phyloP scores from a whole-genome alignment of 768 basidiomycete species.

The Cytidiella melzeri region DNA sequence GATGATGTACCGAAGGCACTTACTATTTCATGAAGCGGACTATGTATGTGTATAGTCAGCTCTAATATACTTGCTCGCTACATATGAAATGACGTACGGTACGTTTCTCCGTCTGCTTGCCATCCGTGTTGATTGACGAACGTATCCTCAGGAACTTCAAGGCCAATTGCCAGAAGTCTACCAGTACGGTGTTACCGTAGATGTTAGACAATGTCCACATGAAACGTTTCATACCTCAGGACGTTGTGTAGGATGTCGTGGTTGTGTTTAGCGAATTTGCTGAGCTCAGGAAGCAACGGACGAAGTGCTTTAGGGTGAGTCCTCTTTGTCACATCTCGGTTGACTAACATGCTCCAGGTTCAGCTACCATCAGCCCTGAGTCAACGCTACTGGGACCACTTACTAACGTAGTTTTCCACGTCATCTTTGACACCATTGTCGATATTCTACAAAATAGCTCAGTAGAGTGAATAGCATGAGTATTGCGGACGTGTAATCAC shows the following conservation, averaged over 20 bases:
- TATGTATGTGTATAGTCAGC: slow-evolving; percentile 1
- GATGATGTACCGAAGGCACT: slow-evolving; percentile 11
- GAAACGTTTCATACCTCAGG: slow-evolving; percentile 26
- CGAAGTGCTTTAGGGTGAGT: slow-evolving; percentile 44
- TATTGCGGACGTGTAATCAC: slow-evolving; percentile 25
- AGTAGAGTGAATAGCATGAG: no score
- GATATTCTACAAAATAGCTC: slow-evolving; percentile 30
- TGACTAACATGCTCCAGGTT: slow-evolving; percentile 30
- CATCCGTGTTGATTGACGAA: slow-evolving; percentile 36
- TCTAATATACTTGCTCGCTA: not conserved
- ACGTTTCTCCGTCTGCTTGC: slow-evolving; percentile 31
- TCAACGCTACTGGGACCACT: no score
- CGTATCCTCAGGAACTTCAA: slow-evolving; percentile 42
- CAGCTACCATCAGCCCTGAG: no score
- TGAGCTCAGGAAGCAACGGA: slow-evolving; percentile 46
- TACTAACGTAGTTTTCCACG: slow-evolving; percentile 40
- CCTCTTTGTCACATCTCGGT: slow-evolving; percentile 41
- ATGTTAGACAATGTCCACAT: not conserved
- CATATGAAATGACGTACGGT: slow-evolving; percentile 21
- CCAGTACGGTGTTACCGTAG: not conserved
- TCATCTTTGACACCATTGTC: slow-evolving; percentile 36
- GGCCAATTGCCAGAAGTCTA: slow-evolving; percentile 37
- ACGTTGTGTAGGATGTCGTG: slow-evolving; percentile 33
- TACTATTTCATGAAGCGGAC: slow-evolving; percentile 44
- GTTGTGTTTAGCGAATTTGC: slow-evolving; percentile 31